These are phyloP conservation scores for Voacanga thouarsii DNA, from an alignment of 257 asterid genomes.

Conservation along the genomic window DNA sequence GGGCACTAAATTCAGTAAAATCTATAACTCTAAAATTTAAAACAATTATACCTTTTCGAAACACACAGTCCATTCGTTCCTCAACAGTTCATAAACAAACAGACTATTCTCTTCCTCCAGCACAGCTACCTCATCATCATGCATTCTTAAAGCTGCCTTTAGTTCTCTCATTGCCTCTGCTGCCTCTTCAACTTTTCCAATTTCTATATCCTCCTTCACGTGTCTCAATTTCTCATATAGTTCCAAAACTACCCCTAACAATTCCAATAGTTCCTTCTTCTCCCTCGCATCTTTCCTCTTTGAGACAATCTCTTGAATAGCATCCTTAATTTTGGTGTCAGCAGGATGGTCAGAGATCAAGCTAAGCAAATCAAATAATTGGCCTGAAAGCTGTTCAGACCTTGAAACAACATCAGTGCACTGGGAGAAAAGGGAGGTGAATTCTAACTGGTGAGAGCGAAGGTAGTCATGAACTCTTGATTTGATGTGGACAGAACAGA, in stretches of 20 bases:
- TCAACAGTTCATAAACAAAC: conserved; percentile 52
- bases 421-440: conserved; percentile 70
- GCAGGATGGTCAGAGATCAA: conserved; percentile 60
- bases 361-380: conserved; percentile 39
- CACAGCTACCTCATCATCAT: conserved; percentile 33
- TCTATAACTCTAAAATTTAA: not conserved
- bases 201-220: conserved; percentile 45
- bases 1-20: not conserved
- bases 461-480: conserved; percentile 76
- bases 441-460: conserved; percentile 66
- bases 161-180: conserved; percentile 62
- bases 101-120: conserved; percentile 46
- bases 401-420: conserved; percentile 63
- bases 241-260: conserved; percentile 59
- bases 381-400: conserved; percentile 49
- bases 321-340: conserved; percentile 48
- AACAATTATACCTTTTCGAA: conserved; percentile 61
- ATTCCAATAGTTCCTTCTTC: conserved; percentile 59
- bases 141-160: conserved; percentile 58
- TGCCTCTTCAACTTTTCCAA: conserved; percentile 65
- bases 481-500: conserved; percentile 69
- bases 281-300: conserved; percentile 65
- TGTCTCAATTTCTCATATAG: conserved; percentile 39
- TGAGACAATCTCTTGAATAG: conserved; percentile 52
- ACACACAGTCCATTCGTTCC: conserved; percentile 65